Conservation (phyloP, 2,329 filamentous ascomycete species). For the Ascochyta clinopodiicola region DNA sequence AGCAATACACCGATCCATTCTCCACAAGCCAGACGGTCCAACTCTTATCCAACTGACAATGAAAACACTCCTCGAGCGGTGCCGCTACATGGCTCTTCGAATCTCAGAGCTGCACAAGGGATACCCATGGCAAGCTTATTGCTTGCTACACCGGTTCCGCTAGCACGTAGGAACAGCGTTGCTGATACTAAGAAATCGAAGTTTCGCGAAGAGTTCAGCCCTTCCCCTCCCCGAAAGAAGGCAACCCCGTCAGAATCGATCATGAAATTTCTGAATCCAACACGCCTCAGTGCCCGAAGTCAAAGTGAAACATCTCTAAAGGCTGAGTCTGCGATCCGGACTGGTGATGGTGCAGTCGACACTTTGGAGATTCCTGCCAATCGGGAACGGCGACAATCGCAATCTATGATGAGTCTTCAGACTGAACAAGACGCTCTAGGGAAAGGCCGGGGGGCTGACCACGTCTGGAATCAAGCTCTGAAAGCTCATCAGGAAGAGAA, state of each 20-base stretch:
- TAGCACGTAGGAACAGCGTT: constrained; percentile 39
- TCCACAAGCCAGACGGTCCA: constrained; percentile 22
- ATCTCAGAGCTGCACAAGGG: constrained; percentile 7
- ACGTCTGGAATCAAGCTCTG: constrained; percentile 48
- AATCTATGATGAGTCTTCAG: constrained; percentile 39
- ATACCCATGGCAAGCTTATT: not conserved
- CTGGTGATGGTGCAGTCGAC: constrained; percentile 33
- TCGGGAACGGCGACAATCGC: constrained; percentile 37
- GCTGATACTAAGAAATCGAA: constrained; percentile 43
- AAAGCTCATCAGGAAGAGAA: constrained; percentile 46
- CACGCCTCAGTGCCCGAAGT: constrained; percentile 37
- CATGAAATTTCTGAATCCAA: constrained; percentile 41
- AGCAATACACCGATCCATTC: constrained; percentile 18
- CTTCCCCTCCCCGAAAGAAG: constrained; percentile 37
- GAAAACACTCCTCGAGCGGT: constrained; percentile 32
- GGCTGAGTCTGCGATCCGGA: not conserved
- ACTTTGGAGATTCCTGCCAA: constrained; percentile 14
- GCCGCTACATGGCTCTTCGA: constrained; percentile 18
- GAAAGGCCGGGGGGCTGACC: constrained; percentile 31
- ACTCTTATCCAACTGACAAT: constrained; percentile 33
- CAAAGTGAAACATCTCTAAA: constrained; percentile 41
- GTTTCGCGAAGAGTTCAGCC: constrained; percentile 47
- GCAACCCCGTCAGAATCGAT: constrained; percentile 33
- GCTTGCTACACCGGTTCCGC: constrained; percentile 6
- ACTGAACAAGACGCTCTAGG: constrained; percentile 33